Evolutionary conservation across 2,329 filamentous ascomycete genomes (phyloP), one percentile per base, ranked within the genome.

Genomic region (Penicillium fuscoglaucum): DNA sequence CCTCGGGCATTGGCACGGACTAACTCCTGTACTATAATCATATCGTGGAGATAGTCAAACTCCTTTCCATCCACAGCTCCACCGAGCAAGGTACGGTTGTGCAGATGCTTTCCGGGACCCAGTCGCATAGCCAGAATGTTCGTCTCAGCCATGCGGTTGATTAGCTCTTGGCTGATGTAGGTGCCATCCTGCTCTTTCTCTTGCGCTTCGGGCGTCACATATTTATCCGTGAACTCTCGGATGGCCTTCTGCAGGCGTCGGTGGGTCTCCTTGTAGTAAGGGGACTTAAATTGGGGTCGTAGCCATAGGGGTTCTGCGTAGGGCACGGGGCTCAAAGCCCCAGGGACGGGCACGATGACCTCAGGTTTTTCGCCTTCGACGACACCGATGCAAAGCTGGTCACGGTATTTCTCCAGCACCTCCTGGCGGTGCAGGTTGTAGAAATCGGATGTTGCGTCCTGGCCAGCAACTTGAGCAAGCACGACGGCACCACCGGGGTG

Each of bases 371-470:
- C 90, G 75, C 86, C 89, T 65, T 86, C 79, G 70, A 96, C 74
- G 15, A 85, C 90, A 69, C 91, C 91, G 67, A 96, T 83, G 75
- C 85, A 88, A 19, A 96, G 83, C 68, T 84, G 81, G 47, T 82
- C 78, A n/a, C 68, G 67, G 80, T 96, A 96, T 74, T 92, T 92
- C 60, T 87, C 80, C 12, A 96, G 83, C n/a, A 96, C 90, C 76
- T 96, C 91, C 67, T 96, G 91, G 28, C 91, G 83, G 78, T 96
- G 92, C 53, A 96, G 86, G 80, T 96, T 96, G 84, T 96, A 96
- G 77, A 96, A 96, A 57, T 88, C 89, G 37, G 83, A 79, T 2
- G 91, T 96, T 51, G 91, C 90, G 71, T 96, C 91, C 65, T 86
- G 83, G 61, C 91, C 91, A 31, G 90, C 91, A 48, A 93, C 85